A percentile compares a stretch with the other conserved stretches of the same genome.
Conservation (phyloP, 1,284 basidiomycete species). For the Microbotryum lychnidis-dioicae region DNA sequence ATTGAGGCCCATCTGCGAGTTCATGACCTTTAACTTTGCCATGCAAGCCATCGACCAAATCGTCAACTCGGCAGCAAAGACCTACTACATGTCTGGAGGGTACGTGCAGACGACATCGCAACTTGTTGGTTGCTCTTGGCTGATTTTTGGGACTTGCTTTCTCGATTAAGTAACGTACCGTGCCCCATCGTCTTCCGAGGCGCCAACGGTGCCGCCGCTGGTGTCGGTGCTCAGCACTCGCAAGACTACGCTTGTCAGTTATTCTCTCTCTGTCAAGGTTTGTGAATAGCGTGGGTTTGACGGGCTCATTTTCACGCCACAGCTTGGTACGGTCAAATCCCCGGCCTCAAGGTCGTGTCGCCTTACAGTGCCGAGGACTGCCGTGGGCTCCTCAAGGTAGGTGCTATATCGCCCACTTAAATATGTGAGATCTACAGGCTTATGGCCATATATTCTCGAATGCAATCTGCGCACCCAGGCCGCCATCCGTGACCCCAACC, state of each 20-base stretch:
- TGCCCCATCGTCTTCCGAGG: conserved; percentile 99
- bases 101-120: conserved; percentile 51
- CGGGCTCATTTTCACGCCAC: conserved; percentile 47
- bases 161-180: conserved; percentile 44
- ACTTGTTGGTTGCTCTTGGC: neutral
- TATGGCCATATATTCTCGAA: neutral
- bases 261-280: neutral
- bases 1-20: conserved; percentile 95
- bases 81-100: conserved; percentile 99
- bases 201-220: conserved; percentile 95
- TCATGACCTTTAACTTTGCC: conserved; percentile 94
- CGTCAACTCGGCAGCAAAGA: conserved; percentile 99
- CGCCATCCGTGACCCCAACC: conserved; percentile 97
- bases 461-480: conserved; percentile 47
- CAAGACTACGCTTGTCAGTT: conserved; percentile 45
- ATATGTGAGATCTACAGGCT: neutral
- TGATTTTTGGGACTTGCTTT: neutral
- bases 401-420: conserved; percentile 14
- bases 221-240: conserved; percentile 71
- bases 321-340: conserved; percentile 92
- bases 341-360: conserved; percentile 94
- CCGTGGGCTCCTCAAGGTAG: conserved; percentile 91
- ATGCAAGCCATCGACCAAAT: conserved; percentile 99
- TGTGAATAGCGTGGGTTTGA: neutral
- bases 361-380: conserved; percentile 97